Conservation (phyloP, 192 early-diverging fungal genomes). For the Glomus cerebriforme region DNA sequence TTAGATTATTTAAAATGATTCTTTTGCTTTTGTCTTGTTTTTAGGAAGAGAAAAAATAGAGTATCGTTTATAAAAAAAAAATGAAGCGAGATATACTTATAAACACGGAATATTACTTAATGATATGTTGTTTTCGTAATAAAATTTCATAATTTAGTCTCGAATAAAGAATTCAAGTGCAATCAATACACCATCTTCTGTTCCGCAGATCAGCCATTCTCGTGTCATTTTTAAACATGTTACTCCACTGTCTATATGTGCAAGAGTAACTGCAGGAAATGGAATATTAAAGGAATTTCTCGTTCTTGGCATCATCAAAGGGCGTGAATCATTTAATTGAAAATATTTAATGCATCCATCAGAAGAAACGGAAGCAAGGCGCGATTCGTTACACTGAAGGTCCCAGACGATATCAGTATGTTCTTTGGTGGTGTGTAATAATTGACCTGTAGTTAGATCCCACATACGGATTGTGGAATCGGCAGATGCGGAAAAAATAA, state of each 20-base stretch:
- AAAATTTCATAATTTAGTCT: background rate
- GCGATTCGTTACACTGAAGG: conserved; percentile 3
- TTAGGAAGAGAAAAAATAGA: background rate
- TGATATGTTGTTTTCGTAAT: background rate
- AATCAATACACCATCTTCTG: conserved; percentile 6
- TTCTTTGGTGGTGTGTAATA: background rate
- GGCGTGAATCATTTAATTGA: background rate
- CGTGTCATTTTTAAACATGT: conserved; percentile 20
- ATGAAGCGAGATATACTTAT: too few relatives aligned
- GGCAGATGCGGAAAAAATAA: conserved; percentile 5
- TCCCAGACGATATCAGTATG: conserved; percentile 18
- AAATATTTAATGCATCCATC: conserved; percentile 2
- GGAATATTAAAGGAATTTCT: background rate
- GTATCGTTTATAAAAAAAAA: background rate
- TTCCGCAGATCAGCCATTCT: conserved; percentile 19
- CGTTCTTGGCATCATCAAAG: background rate
- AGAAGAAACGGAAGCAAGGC: conserved; percentile 10
- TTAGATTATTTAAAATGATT: background rate
- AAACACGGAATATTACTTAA: background rate
- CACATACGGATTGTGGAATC: conserved; percentile 22
- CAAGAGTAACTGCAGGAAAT: background rate
- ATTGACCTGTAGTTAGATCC: conserved; percentile 9
- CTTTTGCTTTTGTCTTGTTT: background rate
- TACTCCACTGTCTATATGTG: background rate
- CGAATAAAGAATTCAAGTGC: conserved; percentile 1